These are phyloP conservation scores for Tolypocladium nubicola DNA, from an alignment of 2,329 filamentous ascomycete species.

Conservation along the genomic window DNA sequence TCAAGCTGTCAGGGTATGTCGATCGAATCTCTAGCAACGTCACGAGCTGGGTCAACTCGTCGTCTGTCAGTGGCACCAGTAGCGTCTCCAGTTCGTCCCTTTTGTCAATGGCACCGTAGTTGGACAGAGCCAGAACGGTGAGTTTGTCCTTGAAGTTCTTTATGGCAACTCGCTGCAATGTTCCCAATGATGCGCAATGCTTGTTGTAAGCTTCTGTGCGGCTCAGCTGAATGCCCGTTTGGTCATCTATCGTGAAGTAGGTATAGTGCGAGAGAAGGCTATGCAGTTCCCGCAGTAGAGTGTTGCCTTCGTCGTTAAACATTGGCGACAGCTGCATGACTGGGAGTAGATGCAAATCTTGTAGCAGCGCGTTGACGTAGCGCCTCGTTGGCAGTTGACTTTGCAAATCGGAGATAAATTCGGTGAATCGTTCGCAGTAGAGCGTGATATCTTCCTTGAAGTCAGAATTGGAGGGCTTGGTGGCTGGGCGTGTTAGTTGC, in stretches of 20 bases:
- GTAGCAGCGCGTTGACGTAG: constrained; percentile 81
- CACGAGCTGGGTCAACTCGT: constrained; percentile 62
- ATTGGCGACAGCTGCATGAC: constrained; percentile 69
- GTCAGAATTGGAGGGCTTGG: constrained; percentile 7
- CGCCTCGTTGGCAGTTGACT: constrained; percentile 89
- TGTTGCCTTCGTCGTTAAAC: constrained; percentile 64
- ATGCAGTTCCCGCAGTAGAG: constrained; percentile 70
- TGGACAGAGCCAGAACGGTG: constrained; percentile 82
- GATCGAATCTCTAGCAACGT: constrained; percentile 66
- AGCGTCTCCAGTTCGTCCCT: constrained; percentile 69
- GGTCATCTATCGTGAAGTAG: constrained; percentile 83
- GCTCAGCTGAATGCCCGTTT: constrained; percentile 68
- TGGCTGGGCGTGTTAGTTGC: not conserved
- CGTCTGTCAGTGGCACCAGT: constrained; percentile 60
- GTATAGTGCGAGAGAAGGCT: constrained; percentile 77
- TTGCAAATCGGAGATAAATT: constrained; percentile 81
- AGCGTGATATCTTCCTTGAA: constrained; percentile 46
- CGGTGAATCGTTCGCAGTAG: constrained; percentile 89
- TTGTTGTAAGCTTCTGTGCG: constrained; percentile 64
- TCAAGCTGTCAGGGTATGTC: constrained; percentile 64
- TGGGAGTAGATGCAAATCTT: constrained; percentile 74
- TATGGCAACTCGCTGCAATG: constrained; percentile 66
- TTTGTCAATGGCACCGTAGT: constrained; percentile 80
- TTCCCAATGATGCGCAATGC: constrained; percentile 68
- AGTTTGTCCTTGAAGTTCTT: constrained; percentile 83